These are phyloP conservation scores for Mucor sp. DNA, from an alignment of 371 early-diverging fungal species.

Conservation along the genomic window DNA sequence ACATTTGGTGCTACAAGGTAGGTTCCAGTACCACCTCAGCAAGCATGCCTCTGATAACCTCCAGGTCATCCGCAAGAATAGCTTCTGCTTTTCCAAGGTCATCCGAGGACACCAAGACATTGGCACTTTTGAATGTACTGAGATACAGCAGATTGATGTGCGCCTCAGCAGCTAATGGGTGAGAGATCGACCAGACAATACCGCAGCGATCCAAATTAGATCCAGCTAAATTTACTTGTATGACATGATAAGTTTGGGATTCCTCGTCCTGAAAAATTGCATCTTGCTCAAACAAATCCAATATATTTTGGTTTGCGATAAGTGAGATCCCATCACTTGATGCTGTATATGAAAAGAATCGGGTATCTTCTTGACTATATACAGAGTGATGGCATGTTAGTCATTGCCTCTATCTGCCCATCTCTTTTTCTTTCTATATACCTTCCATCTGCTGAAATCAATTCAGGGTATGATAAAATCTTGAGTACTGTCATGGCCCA, in stretches of 20 bases:
- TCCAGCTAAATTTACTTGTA: constrained; percentile 74
- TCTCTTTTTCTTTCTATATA: neutral
- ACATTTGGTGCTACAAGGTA: constrained; percentile 5
- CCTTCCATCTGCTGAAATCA: constrained; percentile 10
- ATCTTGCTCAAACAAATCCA: constrained; percentile 64
- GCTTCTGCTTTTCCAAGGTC: constrained; percentile 43
- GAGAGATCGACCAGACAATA: constrained; percentile 76
- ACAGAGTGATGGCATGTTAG: neutral
- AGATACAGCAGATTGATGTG: constrained; percentile 72
- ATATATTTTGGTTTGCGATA: constrained; percentile 62
- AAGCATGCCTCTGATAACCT: constrained; percentile 36
- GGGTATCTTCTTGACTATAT: constrained; percentile 23
- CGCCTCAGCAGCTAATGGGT: constrained; percentile 60
- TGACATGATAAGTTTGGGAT: constrained; percentile 61
- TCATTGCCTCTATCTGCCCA: neutral
- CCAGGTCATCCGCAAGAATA: constrained; percentile 34
- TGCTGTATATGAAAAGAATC: constrained; percentile 76
- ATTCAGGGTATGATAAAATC: constrained; percentile 67
- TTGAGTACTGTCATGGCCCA: constrained; percentile 69
- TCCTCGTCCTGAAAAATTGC: constrained; percentile 60
- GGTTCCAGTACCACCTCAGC: constrained; percentile 39
- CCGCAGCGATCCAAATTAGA: constrained; percentile 68
- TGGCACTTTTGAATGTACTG: constrained; percentile 73
- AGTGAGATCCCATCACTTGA: constrained; percentile 74
- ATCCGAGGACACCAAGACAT: constrained; percentile 60